Evolutionary conservation across 139 green algal genomes (phyloP), one percentile per base, ranked within the genome.

Genomic region (Coelastrella sp.): DNA sequence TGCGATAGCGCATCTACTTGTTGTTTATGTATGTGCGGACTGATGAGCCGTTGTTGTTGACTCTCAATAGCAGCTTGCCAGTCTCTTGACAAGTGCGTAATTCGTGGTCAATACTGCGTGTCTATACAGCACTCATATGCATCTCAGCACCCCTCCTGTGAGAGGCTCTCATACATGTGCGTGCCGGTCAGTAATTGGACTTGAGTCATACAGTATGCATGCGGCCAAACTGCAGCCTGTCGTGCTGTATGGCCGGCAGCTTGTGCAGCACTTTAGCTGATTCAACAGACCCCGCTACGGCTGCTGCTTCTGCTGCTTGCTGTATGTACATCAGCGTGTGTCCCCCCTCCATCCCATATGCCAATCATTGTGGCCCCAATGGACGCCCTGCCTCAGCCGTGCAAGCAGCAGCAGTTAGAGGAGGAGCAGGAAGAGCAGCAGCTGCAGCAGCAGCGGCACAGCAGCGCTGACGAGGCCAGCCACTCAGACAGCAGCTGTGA

Each of bases 331-430:
- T 13, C 19, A 85, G 79, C 17, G 0, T 61, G 57, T 54, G 57
- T 57, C 3, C 57, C 57, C 14, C 5, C 3, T 4, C 79, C 79
- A 3, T 57, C 79, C 5, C 79, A 85, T 57, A 85, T 85, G 56
- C 57, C 57, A 23, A 17, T 87, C n/a, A 57, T 87, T 47, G 61
- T 78, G 22, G 82, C 65, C 0, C 64, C 64, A 0, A 76, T 76
- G 61, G 82, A 76, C 16, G 2, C n/a, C 14, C 17, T 76, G 17
- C 68, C 68, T 32, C 68, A 32, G 68, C 68, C 68, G 17, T n/a
- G 13, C 32, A 60, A 83, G 77, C 77, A 83, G 77, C 77, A 83
- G 22, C 77, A 83, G 77, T n/a, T n/a, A 22, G 77, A 60, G 5
- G 77, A 60, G 60, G 77, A 83, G 14, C 13, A 83, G 60, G 54